Evolutionary conservation across 495 filamentous ascomycete genomes (phyloP), one percentile per base, ranked within the genome.

Genomic region (Aspergillus nanangensis): DNA sequence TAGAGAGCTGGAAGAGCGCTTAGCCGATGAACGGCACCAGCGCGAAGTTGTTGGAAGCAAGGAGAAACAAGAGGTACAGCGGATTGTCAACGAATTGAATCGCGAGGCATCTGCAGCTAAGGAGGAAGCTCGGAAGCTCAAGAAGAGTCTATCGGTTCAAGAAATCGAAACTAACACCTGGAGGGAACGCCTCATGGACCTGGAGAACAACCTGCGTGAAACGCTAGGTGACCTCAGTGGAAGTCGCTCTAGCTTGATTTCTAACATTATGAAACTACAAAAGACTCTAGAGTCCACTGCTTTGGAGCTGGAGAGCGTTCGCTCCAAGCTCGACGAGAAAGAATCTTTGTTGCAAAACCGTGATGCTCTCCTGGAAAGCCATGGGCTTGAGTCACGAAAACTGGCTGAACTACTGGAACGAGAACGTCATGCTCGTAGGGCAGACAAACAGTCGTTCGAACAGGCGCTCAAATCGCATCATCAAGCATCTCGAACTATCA

Each of bases 331-430:
- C 14, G 80, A 80, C 17, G 91, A 97, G 58, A 96, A 91, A 60
- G 90, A 96, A 40, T 82, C 84, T 21, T 72, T 94, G 45, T 82
- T 98, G 53, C 88, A 87, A 43, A 88, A 93, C 56, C 88, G 93
- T n/a, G 91, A 97, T 52, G 76, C 79, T 21, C 75, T 96, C n/a
- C 79, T 98, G 13, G 93, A 98, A 66, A 87, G 80, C 39, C 83
- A 92, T 55, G 88, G 82, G 0, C 81, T 96, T 33, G 93, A 98
- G 59, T 85, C 80, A 23, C 79, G 86, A 40, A 90, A 90, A 56
- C 70, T 97, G 21, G 81, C 81, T 5, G 92, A 97, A 41, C 72
- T 96, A 36, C 81, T 97, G 22, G 93, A 98, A 22, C 92, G 92
- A 43, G 93, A 98, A 66, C 83, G 90, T 24, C 80, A 87, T 53